Conservation (phyloP, 2,329 filamentous ascomycete species). For the Calcarisporium arbuscula region DNA sequence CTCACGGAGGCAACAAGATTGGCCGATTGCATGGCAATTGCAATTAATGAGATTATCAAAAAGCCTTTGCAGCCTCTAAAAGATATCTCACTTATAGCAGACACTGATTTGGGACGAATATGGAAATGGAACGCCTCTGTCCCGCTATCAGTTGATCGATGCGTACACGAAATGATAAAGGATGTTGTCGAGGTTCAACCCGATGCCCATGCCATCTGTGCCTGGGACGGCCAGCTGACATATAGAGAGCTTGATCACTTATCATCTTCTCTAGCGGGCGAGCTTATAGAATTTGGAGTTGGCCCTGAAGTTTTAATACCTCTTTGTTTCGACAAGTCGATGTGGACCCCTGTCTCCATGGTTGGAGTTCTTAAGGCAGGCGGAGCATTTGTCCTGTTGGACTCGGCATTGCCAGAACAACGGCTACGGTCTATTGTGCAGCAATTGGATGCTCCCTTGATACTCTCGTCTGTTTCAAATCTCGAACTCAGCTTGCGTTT, state of each 20-base stretch:
- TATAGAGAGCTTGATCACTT: slow-evolving; percentile 12
- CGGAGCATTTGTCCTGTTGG: slow-evolving; percentile 9
- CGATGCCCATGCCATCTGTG: slow-evolving; percentile 9
- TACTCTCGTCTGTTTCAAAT: not conserved
- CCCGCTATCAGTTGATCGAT: slow-evolving; percentile 7
- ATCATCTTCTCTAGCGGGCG: slow-evolving; percentile 10
- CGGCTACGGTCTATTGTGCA: not conserved
- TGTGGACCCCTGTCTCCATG: slow-evolving; percentile 11
- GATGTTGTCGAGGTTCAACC: not conserved
- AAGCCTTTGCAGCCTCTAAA: not conserved
- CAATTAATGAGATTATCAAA: not conserved
- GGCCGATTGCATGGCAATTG: not conserved
- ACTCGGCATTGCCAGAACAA: not conserved
- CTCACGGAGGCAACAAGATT: not conserved
- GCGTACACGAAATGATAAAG: slow-evolving; percentile 12
- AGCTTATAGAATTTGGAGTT: slow-evolving; percentile 5
- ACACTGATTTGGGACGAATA: not conserved
- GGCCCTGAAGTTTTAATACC: slow-evolving; percentile 1
- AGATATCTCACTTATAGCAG: not conserved
- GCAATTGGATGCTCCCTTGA: not conserved
- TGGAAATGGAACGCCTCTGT: slow-evolving; percentile 12
- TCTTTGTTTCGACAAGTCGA: slow-evolving; percentile 15
- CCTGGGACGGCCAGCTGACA: slow-evolving; percentile 13
- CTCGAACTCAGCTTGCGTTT: slow-evolving; percentile 27
- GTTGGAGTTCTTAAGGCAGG: slow-evolving; percentile 14